Evolutionary conservation across 805 yeast genomes (phyloP), one percentile per base, ranked within the genome.

Genomic region (Candida dajiaensis): DNA sequence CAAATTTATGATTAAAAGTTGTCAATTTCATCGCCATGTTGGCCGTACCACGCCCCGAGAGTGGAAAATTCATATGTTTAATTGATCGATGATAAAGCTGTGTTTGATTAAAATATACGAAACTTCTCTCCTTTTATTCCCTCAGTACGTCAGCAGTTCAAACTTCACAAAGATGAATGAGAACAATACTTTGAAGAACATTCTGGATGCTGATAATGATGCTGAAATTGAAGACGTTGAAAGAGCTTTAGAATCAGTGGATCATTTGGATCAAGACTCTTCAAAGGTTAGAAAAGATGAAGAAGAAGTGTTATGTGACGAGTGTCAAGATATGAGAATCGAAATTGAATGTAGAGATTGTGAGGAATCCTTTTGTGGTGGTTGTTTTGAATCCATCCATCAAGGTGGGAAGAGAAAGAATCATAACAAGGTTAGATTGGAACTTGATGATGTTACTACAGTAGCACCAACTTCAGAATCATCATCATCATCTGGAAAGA

Each of bases 291-390:
- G 57, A 5, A 63, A 54, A 33, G 70, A 72, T 57, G 64, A 72
- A 33, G 70, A 72, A 57, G 64, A 72, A 13, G 55, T 63, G 11
- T 64, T 75, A 38, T 85, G 94, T 62, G 72, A 80, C 16, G 92
- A 85, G 53, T 85, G 94, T 61, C 76, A 76, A 33, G 88, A 84
- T 58, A 86, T 81, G 80, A 83, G 86, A 19, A 68, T 77, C 4
- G 87, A 82, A 53, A 62, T 81, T n/a, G 62, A 68, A 33, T 85
- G 94, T 62, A 58, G 65, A 28, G 72, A 72, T 47, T 85, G 94
- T 64, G 77, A 74, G 37, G 92, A 85, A 55, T 70, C 70, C 15
- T 85, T 81, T 55, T 85, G 94, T 63, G 70, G 73, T 26, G 86
- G 83, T 3, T 85, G 92, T 59, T 84, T 76, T 57, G 78, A 72